phyloP scores from a whole-genome alignment of 2,329 filamentous ascomycete genomes.

The Paracorniculantispora psalliotae region DNA sequence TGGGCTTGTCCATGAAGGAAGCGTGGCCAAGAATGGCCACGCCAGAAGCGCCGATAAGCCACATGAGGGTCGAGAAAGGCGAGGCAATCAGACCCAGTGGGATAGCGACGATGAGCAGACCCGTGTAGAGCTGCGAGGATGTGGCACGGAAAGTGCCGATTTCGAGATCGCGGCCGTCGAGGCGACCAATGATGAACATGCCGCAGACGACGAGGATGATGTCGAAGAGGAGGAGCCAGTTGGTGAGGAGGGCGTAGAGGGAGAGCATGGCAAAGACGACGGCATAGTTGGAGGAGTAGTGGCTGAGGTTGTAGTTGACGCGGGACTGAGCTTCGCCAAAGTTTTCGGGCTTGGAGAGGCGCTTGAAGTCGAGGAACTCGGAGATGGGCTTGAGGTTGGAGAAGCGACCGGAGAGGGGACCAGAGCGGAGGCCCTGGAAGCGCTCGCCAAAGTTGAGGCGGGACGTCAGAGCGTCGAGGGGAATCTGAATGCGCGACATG shows the following conservation, averaged over 20 bases:
- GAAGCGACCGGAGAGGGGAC: conserved; percentile 76
- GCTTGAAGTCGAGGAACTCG: conserved; percentile 96
- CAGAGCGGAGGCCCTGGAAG: conserved; percentile 76
- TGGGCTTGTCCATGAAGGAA: conserved; percentile 93
- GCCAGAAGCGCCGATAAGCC: conserved; percentile 93
- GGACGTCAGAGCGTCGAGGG: conserved; percentile 85
- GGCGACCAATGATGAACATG: conserved; percentile 86
- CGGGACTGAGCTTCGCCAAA: conserved; percentile 86
- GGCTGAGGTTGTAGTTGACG: conserved; percentile 93
- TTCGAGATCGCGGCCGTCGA: conserved; percentile 83
- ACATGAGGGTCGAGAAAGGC: conserved; percentile 79
- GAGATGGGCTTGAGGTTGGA: conserved; percentile 85
- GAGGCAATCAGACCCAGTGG: conserved; percentile 82
- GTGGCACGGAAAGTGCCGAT: conserved; percentile 78
- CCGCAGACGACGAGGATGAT: conserved; percentile 82
- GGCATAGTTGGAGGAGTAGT: conserved; percentile 98
- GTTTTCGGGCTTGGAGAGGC: conserved; percentile 87
- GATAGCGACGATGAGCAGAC: conserved; percentile 74
- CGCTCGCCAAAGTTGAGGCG: conserved; percentile 81
- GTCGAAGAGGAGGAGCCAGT: conserved; percentile 81
- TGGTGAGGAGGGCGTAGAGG: conserved; percentile 91
- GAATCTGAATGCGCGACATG: conserved; percentile 90
- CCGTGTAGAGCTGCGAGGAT: conserved; percentile 90
- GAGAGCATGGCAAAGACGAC: conserved; percentile 90
- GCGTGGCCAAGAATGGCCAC: conserved; percentile 94